Base-by-base conservation (phyloP, 768 basidiomycete species). In the Cystofilobasidium macerans region DNA sequence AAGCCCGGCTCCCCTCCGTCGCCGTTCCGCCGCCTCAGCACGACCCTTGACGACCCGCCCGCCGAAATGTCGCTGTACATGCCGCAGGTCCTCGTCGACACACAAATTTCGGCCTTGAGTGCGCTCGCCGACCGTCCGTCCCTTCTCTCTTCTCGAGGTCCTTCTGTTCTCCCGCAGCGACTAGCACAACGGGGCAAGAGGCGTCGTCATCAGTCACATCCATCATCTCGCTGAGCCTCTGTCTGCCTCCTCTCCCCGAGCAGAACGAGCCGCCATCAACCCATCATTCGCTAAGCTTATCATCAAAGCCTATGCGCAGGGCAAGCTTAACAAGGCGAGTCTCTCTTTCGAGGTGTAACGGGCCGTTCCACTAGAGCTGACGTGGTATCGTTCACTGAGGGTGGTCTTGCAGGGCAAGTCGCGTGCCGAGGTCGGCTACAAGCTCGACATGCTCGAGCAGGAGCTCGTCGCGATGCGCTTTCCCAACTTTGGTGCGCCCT, bases 51-150 rank as follows among this genome's bases (percentile, higher is more conserved):
- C n/a, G n/a, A n/a, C 24, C 20, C 47, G 47, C 47, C 24, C 12
- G 47, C 24, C 47, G 20, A 6, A 22, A 54, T 54, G 45, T 16
- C 45, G 14, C 18, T 24, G 16, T 28, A 26, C 32, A 24, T 9
- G 5, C 18, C 28, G 45, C 0, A 24, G 26, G 35, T 28, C 36
- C 56, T 28, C 51, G 20, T 62, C 28, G 51, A 54, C 28, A 20
- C 36, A 3, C 62, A 63, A n/a, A n/a, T 51, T 1, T 38, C 32
- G 1, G 36, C 35, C 28, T 18, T 63, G 22, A 16, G 36, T 0
- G 62, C 62, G 6, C 62, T 63, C 24, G 62, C 62, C 26, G 62
- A 63, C 36, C 62, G 62, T 63, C 26, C 51, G 61, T 63, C 28
- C 33, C 9, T 24, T 42, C 47, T 51, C 18, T 51, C 48, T 51